These are phyloP conservation scores for Xylaria sp. DNA, from an alignment of 2,329 filamentous ascomycete species.

Conservation along the genomic window DNA sequence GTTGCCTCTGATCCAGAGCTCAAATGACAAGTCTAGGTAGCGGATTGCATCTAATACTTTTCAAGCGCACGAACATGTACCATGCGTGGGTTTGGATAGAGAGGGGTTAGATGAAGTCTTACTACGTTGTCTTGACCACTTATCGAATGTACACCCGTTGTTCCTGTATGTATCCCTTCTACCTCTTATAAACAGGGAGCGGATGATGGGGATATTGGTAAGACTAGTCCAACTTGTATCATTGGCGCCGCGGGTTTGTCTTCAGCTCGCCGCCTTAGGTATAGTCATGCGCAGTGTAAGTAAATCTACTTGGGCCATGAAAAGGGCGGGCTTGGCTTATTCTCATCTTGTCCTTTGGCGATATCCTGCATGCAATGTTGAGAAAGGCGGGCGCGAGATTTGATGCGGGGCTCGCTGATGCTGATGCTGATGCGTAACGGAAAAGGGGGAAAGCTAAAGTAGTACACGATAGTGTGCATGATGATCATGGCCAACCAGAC, in stretches of 20 bases:
- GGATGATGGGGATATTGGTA: too few species aligned
- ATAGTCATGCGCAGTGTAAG: neutral
- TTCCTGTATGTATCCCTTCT: conserved; percentile 1
- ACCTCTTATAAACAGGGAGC: neutral
- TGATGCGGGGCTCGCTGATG: neutral
- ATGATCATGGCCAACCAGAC: too few species aligned
- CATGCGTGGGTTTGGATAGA: neutral
- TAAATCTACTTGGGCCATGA: neutral
- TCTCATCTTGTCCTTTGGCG: neutral
- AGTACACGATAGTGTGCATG: too few species aligned
- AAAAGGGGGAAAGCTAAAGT: neutral
- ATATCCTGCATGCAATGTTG: neutral
- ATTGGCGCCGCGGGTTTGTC: neutral
- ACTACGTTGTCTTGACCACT: neutral
- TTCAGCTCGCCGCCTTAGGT: neutral
- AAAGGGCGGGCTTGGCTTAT: neutral
- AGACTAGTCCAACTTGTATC: neutral
- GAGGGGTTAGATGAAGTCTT: neutral
- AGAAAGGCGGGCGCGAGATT: neutral
- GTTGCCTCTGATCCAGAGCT: neutral
- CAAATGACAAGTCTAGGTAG: neutral
- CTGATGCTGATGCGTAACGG: neutral
- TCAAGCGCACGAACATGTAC: neutral
- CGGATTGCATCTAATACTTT: neutral
- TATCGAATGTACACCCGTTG: neutral